A percentile compares a stretch with the other conserved stretches of the same genome.
phyloP scores from a whole-genome alignment of 192 early-diverging fungal species.

The Lunasporangiospora selenospora region DNA sequence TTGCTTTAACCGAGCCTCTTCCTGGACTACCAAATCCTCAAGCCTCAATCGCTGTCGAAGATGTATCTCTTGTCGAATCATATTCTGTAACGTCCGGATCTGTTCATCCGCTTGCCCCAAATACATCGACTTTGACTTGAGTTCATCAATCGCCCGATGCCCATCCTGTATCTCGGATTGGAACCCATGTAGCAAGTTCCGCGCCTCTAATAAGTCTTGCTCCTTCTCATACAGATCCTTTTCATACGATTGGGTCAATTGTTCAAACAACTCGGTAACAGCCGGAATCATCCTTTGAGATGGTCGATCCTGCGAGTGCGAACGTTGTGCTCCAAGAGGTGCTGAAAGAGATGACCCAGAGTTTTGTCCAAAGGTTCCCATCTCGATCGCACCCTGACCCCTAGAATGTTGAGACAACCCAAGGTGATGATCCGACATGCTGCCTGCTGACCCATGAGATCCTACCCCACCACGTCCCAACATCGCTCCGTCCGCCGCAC shows the following conservation, averaged over 20 bases:
- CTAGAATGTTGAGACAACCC: too few species aligned
- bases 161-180: conserved; percentile 44
- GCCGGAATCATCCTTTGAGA: conserved; percentile 41
- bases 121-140: conserved; percentile 24
- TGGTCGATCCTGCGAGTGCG: too few species aligned
- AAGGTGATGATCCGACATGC: too few species aligned
- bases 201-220: conserved; percentile 46
- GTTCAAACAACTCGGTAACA: conserved; percentile 52
- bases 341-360: too few species aligned
- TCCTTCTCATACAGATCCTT: conserved; percentile 53
- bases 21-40: conserved; percentile 21
- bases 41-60: conserved; percentile 45
- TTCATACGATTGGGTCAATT: conserved; percentile 51
- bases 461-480: too few species aligned
- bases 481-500: too few species aligned
- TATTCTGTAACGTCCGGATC: conserved; percentile 19
- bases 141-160: conserved; percentile 25
- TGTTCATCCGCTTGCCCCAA: conserved; percentile 30
- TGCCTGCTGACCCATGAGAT: too few species aligned
- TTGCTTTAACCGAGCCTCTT: conserved; percentile 20
- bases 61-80: conserved; percentile 40
- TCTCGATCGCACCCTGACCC: too few species aligned
- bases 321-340: too few species aligned
- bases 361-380: too few species aligned
- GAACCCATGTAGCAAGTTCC: conserved; percentile 31